Percentiles rank a stretch among this genome's conserved stretches.
These are phyloP conservation scores for Cladosporium sphaerospermum DNA, from an alignment of 2,329 filamentous ascomycete species.

Conservation along the genomic window DNA sequence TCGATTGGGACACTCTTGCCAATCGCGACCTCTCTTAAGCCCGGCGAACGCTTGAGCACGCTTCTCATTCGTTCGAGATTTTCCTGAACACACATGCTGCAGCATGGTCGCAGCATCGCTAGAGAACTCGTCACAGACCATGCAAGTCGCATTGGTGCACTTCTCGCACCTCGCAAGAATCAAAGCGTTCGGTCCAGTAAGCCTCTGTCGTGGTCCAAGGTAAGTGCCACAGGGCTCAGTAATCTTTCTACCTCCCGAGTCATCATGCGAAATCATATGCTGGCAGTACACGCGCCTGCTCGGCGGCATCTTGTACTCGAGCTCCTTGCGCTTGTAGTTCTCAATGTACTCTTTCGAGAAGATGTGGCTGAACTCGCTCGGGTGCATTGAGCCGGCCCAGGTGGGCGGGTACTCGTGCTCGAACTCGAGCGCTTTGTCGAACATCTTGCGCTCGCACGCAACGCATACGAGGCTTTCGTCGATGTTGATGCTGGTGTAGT, in stretches of 20 bases:
- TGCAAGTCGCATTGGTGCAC: not conserved
- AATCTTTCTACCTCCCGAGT: no score
- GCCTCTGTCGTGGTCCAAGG: not conserved
- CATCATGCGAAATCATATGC: not conserved
- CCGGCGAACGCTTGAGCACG: constrained; percentile 10
- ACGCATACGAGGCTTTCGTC: not conserved
- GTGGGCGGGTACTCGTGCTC: constrained; percentile 5
- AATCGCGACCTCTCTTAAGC: constrained; percentile 12
- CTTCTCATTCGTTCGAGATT: not conserved
- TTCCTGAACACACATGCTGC: not conserved
- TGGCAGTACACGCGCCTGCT: not conserved
- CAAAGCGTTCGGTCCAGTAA: not conserved
- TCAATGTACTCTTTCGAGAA: not conserved
- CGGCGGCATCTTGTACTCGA: not conserved
- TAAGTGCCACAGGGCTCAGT: not conserved
- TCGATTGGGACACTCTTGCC: constrained; percentile 12
- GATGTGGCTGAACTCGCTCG: constrained; percentile 5
- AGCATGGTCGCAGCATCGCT: not conserved
- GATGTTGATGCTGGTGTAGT: constrained; percentile 5
- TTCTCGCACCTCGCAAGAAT: not conserved
- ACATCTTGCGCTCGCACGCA: not conserved
- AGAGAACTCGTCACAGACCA: not conserved
- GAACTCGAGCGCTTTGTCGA: constrained; percentile 5
- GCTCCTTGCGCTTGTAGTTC: not conserved
- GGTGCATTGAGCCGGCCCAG: not conserved